Base-by-base conservation (phyloP, 805 yeast genomes). In the Ogataea allantospora region DNA sequence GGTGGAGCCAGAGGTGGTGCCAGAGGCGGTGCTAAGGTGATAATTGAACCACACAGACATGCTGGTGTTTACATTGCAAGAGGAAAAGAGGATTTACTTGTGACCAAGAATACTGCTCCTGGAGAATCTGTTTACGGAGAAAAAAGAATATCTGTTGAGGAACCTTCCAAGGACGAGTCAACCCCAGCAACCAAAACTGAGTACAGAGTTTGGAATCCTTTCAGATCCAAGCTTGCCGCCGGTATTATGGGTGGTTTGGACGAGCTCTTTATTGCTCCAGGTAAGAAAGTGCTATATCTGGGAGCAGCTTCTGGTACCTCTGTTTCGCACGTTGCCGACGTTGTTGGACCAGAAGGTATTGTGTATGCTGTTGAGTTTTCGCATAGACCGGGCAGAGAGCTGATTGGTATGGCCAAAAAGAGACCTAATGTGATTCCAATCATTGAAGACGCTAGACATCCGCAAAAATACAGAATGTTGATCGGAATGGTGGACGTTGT, bases 231-330 rank as follows among this genome's bases (percentile, higher is more conserved):
- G 79, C 76, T 93, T 73, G 99, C 99, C 65, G 99, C 99, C 48
- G 99, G 99, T 85, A 87, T 93, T 54, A 86, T 93, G 88, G 99
- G 99, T 73, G 99, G 99, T 84, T 72, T 93, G 55, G 99, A 91
- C 66, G 97, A 93, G 73, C 71, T 93, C 56, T 95, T 88, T 75
- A 85, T 93, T 69, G 95, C 86, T 41, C 99, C 99, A 61, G 99
- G 99, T 63, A 88, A 86, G 74, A 93, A 93, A 75, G 98, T 93
- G 38, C 75, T 93, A 49, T 93, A 93, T 69, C 71, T 93, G 60
- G 99, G 99, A 79, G 99, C 99, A 60, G 99, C 99, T 56, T 88
- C 96, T 40, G 99, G 99, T 77, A 93, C 99, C 38, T 89, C 98
- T 40, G 99, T 93, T 43, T 88, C 96, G 35, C 99, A 93, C 70